Conservation (phyloP, 2,329 filamentous ascomycete species). For the Cladosporium cucumerinum region DNA sequence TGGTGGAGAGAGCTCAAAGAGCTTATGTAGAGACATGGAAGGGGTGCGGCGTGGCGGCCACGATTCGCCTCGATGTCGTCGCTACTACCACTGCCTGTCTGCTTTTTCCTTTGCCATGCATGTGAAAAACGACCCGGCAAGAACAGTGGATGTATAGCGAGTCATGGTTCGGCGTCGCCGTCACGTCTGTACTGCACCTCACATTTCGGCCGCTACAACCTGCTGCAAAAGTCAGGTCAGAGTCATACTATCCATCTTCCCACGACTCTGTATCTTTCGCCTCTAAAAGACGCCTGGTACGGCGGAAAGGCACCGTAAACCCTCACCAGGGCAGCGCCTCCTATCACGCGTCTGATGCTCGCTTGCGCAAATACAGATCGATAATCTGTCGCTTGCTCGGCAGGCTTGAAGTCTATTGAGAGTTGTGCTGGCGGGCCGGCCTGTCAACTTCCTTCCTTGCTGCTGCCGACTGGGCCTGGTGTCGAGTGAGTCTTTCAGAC, state of each 20-base stretch:
- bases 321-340: background rate
- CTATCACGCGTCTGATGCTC: constrained; percentile 1
- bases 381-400: background rate
- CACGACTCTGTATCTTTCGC: constrained; percentile 11
- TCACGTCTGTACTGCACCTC: background rate
- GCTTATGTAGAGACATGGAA: background rate
- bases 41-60: background rate
- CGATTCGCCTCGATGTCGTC: background rate
- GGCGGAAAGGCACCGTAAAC: background rate
- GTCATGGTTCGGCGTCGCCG: background rate
- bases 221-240: background rate
- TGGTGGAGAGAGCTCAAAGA: background rate
- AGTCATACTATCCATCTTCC: background rate
- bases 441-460: background rate
- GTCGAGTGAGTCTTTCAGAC: background rate
- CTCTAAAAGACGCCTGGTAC: background rate
- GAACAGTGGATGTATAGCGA: background rate
- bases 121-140: background rate
- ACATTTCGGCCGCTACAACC: background rate
- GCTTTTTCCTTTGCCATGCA: background rate
- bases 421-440: constrained; percentile 3
- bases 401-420: constrained; percentile 14
- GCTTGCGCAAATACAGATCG: background rate
- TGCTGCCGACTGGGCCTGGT: background rate
- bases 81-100: background rate